Conservation (phyloP, 2,329 filamentous ascomycete species). For the Dothistroma septosporum region DNA sequence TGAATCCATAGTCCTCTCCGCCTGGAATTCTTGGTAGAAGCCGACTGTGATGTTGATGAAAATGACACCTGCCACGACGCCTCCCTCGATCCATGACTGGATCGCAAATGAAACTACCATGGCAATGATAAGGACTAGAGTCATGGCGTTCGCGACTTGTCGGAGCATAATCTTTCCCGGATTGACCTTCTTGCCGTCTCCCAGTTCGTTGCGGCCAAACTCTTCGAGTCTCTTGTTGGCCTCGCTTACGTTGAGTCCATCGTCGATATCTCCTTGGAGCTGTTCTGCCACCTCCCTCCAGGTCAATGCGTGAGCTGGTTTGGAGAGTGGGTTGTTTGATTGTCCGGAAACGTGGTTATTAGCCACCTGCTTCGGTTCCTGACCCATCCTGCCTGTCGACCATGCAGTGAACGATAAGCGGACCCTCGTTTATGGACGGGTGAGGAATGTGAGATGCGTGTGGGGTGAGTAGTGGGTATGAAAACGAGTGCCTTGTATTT, state of each 20-base stretch:
- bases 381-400: constrained; percentile 13
- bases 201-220: constrained; percentile 66
- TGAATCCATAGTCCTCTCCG: constrained; percentile 50
- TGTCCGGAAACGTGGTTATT: constrained; percentile 31
- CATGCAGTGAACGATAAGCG: constrained; percentile 9
- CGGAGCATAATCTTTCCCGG: constrained; percentile 69
- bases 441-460: constrained; percentile 6
- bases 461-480: background rate
- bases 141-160: constrained; percentile 75
- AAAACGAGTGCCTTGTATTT: background rate
- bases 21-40: constrained; percentile 46
- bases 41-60: constrained; percentile 45
- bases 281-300: constrained; percentile 51
- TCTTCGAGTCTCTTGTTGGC: constrained; percentile 56
- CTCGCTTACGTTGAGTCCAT: constrained; percentile 59
- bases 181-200: constrained; percentile 62
- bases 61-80: constrained; percentile 46
- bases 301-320: constrained; percentile 61
- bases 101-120: constrained; percentile 49
- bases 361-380: constrained; percentile 14
- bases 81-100: constrained; percentile 46
- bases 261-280: constrained; percentile 61
- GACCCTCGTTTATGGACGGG: constrained; percentile 7
- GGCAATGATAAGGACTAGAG: constrained; percentile 53
- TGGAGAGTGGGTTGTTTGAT: constrained; percentile 51